Conservation (phyloP, 2,329 filamentous ascomycete species). For the Fusarium nelsonii region DNA sequence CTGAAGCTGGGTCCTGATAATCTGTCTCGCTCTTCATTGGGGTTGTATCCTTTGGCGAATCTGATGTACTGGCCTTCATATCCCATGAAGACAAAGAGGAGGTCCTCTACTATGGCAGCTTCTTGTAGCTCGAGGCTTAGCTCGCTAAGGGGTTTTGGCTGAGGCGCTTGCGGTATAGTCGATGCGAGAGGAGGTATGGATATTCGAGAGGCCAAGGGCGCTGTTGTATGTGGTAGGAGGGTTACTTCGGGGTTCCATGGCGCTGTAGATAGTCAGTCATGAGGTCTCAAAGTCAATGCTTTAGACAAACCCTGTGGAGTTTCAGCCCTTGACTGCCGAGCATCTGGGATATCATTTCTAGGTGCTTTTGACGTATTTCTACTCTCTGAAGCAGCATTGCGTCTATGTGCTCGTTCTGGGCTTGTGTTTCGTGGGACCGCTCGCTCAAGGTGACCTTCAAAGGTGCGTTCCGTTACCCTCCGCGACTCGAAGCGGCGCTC, state of each 20-base stretch:
- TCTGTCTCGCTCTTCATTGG: slow-evolving; percentile 85
- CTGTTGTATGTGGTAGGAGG: slow-evolving; percentile 74
- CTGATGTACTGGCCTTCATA: slow-evolving; percentile 98
- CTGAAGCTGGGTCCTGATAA: slow-evolving; percentile 85
- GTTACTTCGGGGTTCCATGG: slow-evolving; percentile 85
- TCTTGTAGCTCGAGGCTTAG: slow-evolving; percentile 87
- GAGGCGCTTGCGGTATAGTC: slow-evolving; percentile 79
- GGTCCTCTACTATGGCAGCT: slow-evolving; percentile 85
- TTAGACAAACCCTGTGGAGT: slow-evolving; percentile 61
- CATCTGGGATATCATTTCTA: slow-evolving; percentile 60
- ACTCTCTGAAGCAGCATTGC: slow-evolving; percentile 53
- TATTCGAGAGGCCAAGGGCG: slow-evolving; percentile 77
- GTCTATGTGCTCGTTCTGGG: slow-evolving; percentile 66
- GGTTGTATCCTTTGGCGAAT: slow-evolving; percentile 85
- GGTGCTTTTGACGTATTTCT: slow-evolving; percentile 55
- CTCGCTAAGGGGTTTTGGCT: slow-evolving; percentile 75
- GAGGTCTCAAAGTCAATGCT: neutral
- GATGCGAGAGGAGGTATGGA: slow-evolving; percentile 78
- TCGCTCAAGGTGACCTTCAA: slow-evolving; percentile 72
- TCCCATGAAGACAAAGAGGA: slow-evolving; percentile 97
- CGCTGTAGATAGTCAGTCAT: slow-evolving; percentile 51
- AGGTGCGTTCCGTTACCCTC: slow-evolving; percentile 66
- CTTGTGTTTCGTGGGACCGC: slow-evolving; percentile 69
- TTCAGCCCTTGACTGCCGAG: slow-evolving; percentile 59
- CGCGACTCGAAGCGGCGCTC: slow-evolving; percentile 64